These are phyloP conservation scores for Rosa lucieae DNA, from an alignment of 306 rosid genomes.

Conservation along the genomic window DNA sequence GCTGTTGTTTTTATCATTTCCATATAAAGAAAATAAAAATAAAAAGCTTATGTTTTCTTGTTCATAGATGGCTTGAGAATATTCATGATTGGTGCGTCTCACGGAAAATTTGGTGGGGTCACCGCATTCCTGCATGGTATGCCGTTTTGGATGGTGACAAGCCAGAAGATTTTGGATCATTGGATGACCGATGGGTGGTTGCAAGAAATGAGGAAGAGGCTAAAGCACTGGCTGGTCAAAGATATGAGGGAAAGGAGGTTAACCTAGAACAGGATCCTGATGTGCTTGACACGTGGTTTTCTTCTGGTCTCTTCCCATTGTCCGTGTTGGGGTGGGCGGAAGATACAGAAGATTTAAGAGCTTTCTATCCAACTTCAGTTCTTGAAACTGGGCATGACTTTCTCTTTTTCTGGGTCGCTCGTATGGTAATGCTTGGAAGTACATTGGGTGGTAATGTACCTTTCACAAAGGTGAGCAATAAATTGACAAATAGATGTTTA, in stretches of 20 bases:
- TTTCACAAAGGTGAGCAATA: constrained; percentile 56
- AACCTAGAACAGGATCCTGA: constrained; percentile 78
- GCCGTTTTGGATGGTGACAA: constrained; percentile 65
- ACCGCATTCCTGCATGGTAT: constrained; percentile 93
- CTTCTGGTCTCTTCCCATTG: constrained; percentile 89
- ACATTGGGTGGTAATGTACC: constrained; percentile 87
- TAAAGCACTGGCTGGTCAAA: constrained; percentile 50
- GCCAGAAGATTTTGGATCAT: constrained; percentile 67
- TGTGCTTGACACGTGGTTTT: constrained; percentile 97
- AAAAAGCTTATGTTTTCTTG: too few relatives aligned
- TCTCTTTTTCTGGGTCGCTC: constrained; percentile 97
- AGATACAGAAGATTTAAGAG: constrained; percentile 72
- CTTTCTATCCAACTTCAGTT: constrained; percentile 92
- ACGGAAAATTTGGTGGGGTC: constrained; percentile 99
- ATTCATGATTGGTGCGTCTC: constrained; percentile 96
- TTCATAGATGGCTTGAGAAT: constrained; percentile 87
- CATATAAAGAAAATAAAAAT: too few relatives aligned
- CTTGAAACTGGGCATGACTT: constrained; percentile 98
- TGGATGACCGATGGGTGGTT: constrained; percentile 79
- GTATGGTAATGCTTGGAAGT: constrained; percentile 93
- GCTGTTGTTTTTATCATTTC: too few relatives aligned
- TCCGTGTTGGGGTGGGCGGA: constrained; percentile 97
- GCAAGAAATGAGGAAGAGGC: constrained; percentile 82
- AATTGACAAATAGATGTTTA: background rate
- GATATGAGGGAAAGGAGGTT: constrained; percentile 64